Evolutionary conservation across 106 monocot genomes (phyloP), one percentile per base, ranked within the genome.

Genomic region (Dactylorhiza incarnata): DNA sequence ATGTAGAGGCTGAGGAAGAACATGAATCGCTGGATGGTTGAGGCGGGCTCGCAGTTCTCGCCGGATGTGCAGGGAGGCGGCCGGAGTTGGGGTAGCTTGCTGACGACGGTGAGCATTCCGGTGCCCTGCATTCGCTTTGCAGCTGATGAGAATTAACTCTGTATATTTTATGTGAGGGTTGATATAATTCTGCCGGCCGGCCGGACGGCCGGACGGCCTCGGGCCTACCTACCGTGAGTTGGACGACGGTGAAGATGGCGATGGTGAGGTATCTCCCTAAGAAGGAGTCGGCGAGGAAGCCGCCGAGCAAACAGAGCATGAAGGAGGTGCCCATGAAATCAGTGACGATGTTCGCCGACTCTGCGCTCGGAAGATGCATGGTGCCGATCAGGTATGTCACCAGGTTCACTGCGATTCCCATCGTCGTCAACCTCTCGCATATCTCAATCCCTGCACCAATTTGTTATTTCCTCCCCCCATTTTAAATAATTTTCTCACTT

Each of bases 241-340:
- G 92, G 48, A 92, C 70, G 6, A 76, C 73, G 0, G 92, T 74
- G 47, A 92, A 92, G 53, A 89, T 82, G 83, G 82, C 85, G 53
- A 92, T 89, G 11, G 92, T 92, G 75, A 85, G 83, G 77, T 79
- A 92, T 74, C 92, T 43, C 0, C 92, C 92, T 0, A 92, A 45
- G 87, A 89, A 87, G 56, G 92, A 80, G 71, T 92, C 92, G 44
- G 92, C 92, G 24, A 92, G 65, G 84, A 92, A 89, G 3, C 92
- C 92, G 13, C 87, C 92, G 54, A 92, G 83, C 71, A 92, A 72
- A 83, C 83, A 87, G 19, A 92, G 85, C 48, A 92, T 73, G 82
- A 87, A 92, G 14, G 85, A 89, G 2, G 89, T 89, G 62, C 92
- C 92, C 87, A 92, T 80, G 89, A 92, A 89, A 61, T 92, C 85